Base-by-base conservation (phyloP, 495 filamentous ascomycete genomes). In the Talaromyces ruber region DNA sequence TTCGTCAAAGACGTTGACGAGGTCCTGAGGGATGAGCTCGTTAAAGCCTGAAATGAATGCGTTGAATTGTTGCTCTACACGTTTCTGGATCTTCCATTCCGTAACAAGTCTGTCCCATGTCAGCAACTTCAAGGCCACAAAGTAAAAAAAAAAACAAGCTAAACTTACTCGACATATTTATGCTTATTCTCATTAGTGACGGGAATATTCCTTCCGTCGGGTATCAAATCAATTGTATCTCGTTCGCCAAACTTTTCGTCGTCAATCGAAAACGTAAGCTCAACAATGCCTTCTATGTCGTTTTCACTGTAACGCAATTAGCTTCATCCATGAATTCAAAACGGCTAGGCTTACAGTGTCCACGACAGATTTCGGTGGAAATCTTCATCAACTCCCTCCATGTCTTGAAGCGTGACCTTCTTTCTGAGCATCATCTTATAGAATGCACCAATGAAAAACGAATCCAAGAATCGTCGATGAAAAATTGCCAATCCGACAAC, bases 351-450 rank as follows among this genome's bases (percentile, higher is more conserved):
- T 70, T 76, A 88, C 83, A 98, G 76, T 75, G 92, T 97, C 93
- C 93, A 99, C 66, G 91, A 88, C 66, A 99, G 74, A 73, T 90
- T 97, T 59, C 93, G 86, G 70, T 99, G 94, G 78, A 98, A 89
- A 72, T 97, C 93, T 53, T 91, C 93, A 73, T 99, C 94, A 22
- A 99, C 94, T 76, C 94, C 94, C 74, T 99, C 94, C 94, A 99
- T 99, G 74, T 99, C 94, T 58, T 88, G 87, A 61, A 99, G 81
- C 50, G 86, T 78, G 26, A 99, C 94, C 68, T 89, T 86, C 82
- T 98, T 99, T 70, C 88, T 85, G 62, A 99, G 78, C 74, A 99
- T 89, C 94, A 99, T 99, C 82, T 99, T 99, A 81, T 99, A 99
- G 69, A 99, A 90, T 37, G 94, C 95, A 55, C 94, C 94, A 70